Conservation (phyloP, 1,284 basidiomycete genomes). For the Cystobasidium sp. region DNA sequence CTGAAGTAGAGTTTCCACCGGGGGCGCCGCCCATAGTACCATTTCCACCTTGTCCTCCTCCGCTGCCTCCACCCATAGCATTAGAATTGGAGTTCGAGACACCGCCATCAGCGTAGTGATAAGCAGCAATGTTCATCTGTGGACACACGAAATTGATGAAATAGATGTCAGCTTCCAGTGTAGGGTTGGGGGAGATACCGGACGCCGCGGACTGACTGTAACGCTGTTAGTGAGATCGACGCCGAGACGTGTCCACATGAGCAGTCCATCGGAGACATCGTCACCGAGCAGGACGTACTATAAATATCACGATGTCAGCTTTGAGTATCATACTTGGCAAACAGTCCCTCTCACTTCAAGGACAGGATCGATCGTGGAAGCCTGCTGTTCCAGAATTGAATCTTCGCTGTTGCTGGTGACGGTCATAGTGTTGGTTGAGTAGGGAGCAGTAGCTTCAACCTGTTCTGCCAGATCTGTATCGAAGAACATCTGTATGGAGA, state of each 20-base stretch:
- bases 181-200: background rate
- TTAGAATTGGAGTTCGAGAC: slow-evolving; percentile 3
- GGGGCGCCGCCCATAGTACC: background rate
- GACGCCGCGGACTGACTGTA: background rate
- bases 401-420: slow-evolving; percentile 16
- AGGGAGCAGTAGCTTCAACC: slow-evolving; percentile 9
- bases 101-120: slow-evolving; percentile 24
- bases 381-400: slow-evolving; percentile 13
- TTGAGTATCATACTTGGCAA: background rate
- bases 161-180: background rate
- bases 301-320: background rate
- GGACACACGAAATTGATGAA: background rate
- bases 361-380: slow-evolving; percentile 18
- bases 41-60: slow-evolving; percentile 3
- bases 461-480: slow-evolving; percentile 16
- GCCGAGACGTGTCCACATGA: slow-evolving; percentile 23
- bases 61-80: background rate
- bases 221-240: slow-evolving; percentile 17
- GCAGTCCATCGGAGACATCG: slow-evolving; percentile 15
- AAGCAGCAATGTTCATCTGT: slow-evolving; percentile 20
- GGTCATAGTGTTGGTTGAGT: slow-evolving; percentile 16
- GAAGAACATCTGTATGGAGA: slow-evolving; percentile 8
- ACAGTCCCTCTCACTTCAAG: background rate
- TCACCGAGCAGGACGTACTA: slow-evolving; percentile 19
- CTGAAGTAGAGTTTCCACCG: slow-evolving; percentile 10